Conservation (phyloP, 116 monocot genomes). For the Dioscorea cayenensis region DNA sequence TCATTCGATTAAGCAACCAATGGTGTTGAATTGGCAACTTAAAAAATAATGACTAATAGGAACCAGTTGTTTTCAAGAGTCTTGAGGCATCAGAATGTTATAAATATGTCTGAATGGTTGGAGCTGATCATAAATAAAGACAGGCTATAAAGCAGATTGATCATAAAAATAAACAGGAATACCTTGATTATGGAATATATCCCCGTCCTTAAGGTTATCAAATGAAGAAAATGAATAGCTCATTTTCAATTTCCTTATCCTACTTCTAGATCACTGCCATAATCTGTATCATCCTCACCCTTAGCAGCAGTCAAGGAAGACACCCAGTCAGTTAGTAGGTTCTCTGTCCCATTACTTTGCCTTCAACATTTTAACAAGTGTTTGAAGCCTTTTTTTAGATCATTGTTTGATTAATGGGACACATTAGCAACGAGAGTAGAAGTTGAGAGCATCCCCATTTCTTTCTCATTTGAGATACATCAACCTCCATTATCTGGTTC, state of each 20-base stretch:
- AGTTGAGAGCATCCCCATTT: constrained; percentile 95
- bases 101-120: too few relatives aligned
- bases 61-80: too few relatives aligned
- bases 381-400: constrained; percentile 83
- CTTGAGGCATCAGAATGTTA: too few relatives aligned
- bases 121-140: too few relatives aligned
- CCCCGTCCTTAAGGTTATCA: constrained; percentile 58
- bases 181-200: constrained; percentile 77
- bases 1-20: too few relatives aligned
- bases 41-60: too few relatives aligned
- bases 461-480: constrained; percentile 71
- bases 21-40: too few relatives aligned
- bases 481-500: constrained; percentile 60
- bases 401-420: constrained; percentile 51
- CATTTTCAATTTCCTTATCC: constrained; percentile 68
- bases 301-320: constrained; percentile 92
- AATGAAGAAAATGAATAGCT: constrained; percentile 34
- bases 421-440: constrained; percentile 53
- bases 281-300: constrained; percentile 85
- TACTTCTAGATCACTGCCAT: constrained; percentile 63
- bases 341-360: constrained; percentile 63
- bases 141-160: too few relatives aligned
- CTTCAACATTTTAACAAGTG: constrained; percentile 87
- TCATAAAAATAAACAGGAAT: background rate
- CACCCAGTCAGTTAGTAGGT: constrained; percentile 69